Percentiles rank a stretch among this genome's conserved stretches.
These are phyloP conservation scores for Kandelia obovata DNA, from an alignment of 345 rosid species.

Conservation along the genomic window DNA sequence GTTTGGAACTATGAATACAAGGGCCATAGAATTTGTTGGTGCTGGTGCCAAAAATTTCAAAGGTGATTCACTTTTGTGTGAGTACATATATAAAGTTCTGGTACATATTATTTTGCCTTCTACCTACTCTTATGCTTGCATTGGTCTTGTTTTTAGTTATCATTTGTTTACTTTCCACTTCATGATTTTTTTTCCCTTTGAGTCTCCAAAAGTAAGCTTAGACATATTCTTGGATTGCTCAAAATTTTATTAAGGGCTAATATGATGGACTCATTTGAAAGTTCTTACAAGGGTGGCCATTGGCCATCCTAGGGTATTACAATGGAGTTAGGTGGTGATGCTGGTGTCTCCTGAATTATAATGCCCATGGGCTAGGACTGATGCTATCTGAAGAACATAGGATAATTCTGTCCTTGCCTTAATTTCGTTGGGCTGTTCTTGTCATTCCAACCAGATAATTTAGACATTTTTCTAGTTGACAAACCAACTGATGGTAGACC, in stretches of 20 bases:
- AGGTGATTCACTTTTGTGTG: slow-evolving; percentile 16
- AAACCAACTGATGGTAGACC: neutral
- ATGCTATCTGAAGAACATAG: too few relatives aligned
- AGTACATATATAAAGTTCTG: neutral
- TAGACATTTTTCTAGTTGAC: neutral
- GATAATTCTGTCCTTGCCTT: neutral
- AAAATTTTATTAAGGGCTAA: neutral
- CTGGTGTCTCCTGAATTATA: too few relatives aligned
- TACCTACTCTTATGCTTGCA: slow-evolving; percentile 1
- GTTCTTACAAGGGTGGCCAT: too few relatives aligned
- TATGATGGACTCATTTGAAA: neutral
- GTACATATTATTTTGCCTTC: neutral
- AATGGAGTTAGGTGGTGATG: too few relatives aligned
- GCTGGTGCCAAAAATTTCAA: slow-evolving; percentile 25
- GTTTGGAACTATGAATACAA: slow-evolving; percentile 31
- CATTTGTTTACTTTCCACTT: neutral
- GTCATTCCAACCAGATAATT: neutral
- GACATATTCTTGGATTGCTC: neutral
- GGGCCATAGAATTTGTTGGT: slow-evolving; percentile 28
- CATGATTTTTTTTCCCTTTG: slow-evolving; percentile 1
- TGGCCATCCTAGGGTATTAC: too few relatives aligned
- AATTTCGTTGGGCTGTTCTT: neutral
- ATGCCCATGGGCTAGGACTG: too few relatives aligned
- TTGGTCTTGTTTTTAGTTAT: slow-evolving; percentile 7
- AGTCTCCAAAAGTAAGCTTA: neutral